phyloP scores from a whole-genome alignment of 768 basidiomycete genomes.

The Neoboletus brunneissimus region DNA sequence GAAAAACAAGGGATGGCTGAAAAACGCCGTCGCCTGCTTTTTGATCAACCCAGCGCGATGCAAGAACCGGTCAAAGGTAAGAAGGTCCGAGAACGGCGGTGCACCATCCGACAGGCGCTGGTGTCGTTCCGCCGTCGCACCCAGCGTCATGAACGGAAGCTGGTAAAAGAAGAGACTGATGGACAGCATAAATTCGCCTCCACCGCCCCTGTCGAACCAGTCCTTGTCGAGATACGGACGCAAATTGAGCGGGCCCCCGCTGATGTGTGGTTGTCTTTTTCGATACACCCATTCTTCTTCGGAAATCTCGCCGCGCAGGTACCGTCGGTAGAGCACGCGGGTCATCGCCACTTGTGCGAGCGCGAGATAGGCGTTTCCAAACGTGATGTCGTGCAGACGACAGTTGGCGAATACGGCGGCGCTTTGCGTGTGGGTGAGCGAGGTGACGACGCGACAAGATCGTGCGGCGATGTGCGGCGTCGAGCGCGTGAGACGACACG shows the following conservation, averaged over 20 bases:
- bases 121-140: neutral
- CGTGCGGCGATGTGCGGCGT: slow-evolving; percentile 38
- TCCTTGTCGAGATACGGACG: slow-evolving; percentile 46
- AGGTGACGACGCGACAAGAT: slow-evolving; percentile 24
- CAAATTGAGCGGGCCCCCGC: slow-evolving; percentile 48
- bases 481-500: slow-evolving; percentile 37
- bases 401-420: slow-evolving; percentile 37
- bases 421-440: slow-evolving; percentile 33
- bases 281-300: slow-evolving; percentile 53
- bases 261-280: slow-evolving; percentile 47
- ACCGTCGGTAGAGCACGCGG: slow-evolving; percentile 47
- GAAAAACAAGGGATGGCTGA: slow-evolving; percentile 46
- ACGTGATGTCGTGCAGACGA: slow-evolving; percentile 42
- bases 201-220: slow-evolving; percentile 48
- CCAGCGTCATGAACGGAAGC: slow-evolving; percentile 49
- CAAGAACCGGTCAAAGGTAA: slow-evolving; percentile 48
- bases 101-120: slow-evolving; percentile 9
- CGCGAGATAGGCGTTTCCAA: slow-evolving; percentile 49
- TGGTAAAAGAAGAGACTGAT: slow-evolving; percentile 43
- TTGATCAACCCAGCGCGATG: slow-evolving; percentile 40
- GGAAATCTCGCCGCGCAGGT: slow-evolving; percentile 45
- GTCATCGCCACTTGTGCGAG: slow-evolving; percentile 53
- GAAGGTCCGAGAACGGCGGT: slow-evolving; percentile 41
- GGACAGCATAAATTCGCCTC: slow-evolving; percentile 40
- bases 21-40: slow-evolving; percentile 32